phyloP scores from a whole-genome alignment of 108 stramenopile species.

The Schizochytrium sp. region DNA sequence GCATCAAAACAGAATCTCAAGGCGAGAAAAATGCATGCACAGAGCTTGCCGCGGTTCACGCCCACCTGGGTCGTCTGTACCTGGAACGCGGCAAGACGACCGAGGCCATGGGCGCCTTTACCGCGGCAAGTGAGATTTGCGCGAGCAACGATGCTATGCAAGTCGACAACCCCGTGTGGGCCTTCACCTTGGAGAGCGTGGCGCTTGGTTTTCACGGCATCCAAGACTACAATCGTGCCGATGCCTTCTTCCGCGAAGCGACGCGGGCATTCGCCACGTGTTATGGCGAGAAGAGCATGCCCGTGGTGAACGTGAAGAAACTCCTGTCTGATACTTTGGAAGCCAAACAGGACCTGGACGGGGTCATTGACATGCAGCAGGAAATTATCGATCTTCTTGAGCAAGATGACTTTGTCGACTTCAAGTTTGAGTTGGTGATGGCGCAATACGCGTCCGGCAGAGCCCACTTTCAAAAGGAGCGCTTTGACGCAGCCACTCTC shows the following conservation, averaged over 20 bases:
- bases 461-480: no score
- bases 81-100: background rate
- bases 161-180: background rate
- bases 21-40: background rate
- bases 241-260: background rate
- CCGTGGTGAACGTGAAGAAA: background rate
- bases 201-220: background rate
- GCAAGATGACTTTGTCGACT: background rate
- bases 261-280: background rate
- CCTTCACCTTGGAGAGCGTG: background rate
- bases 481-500: no score
- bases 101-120: background rate
- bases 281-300: background rate
- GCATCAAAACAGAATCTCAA: background rate
- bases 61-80: background rate
- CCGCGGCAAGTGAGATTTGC: background rate
- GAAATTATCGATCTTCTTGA: background rate
- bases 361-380: background rate
- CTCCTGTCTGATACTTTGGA: background rate
- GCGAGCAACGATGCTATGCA: background rate
- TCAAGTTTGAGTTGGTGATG: background rate
- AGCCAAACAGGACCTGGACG: background rate
- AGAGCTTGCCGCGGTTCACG: background rate
- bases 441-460: background rate
- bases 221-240: background rate